Evolutionary conservation across 2,329 filamentous ascomycete genomes (phyloP), one percentile per base, ranked within the genome.

Genomic region (Acephala macrosclerotiorum): DNA sequence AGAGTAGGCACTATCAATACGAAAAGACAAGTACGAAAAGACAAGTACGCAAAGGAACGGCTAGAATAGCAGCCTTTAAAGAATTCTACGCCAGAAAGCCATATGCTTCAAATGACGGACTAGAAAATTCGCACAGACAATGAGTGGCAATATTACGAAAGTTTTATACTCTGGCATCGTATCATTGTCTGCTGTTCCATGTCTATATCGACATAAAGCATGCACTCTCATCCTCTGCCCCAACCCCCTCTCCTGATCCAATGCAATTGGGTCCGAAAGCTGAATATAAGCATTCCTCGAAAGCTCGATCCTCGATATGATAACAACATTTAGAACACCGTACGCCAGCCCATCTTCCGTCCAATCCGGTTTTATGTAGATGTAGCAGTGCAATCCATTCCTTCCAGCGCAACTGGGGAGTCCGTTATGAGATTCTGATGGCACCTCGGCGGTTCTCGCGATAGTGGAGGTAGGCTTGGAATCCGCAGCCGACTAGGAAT

Each of bases 401-500:
- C 14, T 42, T 42, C 14, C 3, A 18, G 49, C 12, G 9, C 5
- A 18, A 35, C 22, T n/a, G 7, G 36, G 45, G 38, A 16, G 35
- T 26, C 38, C 22, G 47, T 58, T 73, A 76, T 42, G 74, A 85
- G 77, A 97, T 83, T 66, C 91, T 88, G 81, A 97, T 97, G 68
- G 93, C 91, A 70, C 94, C 94, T 77, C 91, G 86, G 79, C 92
- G 86, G 80, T 88, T 93, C 79, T 94, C 91, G 79, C 93, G 90
- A 74, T 93, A 81, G 80, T 98, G 94, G 68, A 97, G 85, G 76
- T 91, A 87, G 69, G 94, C 95, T 79, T 98, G 95, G 72, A 94
- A 87, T 65, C 91, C 92, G 80, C 95, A 98, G 82, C 97, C 97
- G 59, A 96, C 85, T 64, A 97, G 87, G 84, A 98, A 98, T 20